Base-by-base conservation (phyloP, 2,329 filamentous ascomycete genomes). In the Verticillium zaregamsianum region DNA sequence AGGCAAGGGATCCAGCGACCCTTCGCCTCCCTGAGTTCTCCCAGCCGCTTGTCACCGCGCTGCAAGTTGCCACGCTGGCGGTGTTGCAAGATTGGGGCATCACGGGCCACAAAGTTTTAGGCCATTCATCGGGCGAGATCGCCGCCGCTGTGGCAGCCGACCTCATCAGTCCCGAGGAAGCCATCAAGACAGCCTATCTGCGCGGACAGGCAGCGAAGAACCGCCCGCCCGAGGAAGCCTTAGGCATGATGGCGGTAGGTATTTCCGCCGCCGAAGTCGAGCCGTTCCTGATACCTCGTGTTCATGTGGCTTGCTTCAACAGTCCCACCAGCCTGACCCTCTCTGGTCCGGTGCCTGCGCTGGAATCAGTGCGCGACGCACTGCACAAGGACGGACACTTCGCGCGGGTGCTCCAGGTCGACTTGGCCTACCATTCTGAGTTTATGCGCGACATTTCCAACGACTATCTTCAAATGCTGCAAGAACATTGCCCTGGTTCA, bases 41-140 rank as follows among this genome's bases (percentile, higher is more conserved):
- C 8, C 74, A 77, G 58, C 71, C 76, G 7, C 45, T 73, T 0
- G 74, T 70, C 52, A 77, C 74, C 5, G 73, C 74, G 0, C 25
- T 78, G 2, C 76, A 77, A 60, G 61, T 78, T 11, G 71, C 58
- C 14, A 57, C 77, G 2, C 65, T 76, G 0, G 67, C 70, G 14
- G 60, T 75, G 0, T 62, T 76, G n/a, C 14, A 37, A 9, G 25
- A 40, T 2, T 63, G 59, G 60, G 59, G 62, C 2, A 59, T 68
- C 23, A 25, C 2, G 2, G 49, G 57, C 2, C 3, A 37, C 5
- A 52, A 49, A 11, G 65, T 69, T 49, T 20, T 66, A 5, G 37
- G 69, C 32, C 62, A 71, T 61, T 58, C 64, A 55, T 58, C 66
- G 3, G 65, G 67, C 1, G 67, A 68, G 17, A 68, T 68, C 8